Conservation (phyloP, 2,329 filamentous ascomycete species). For the Neocucurbitaria cava region DNA sequence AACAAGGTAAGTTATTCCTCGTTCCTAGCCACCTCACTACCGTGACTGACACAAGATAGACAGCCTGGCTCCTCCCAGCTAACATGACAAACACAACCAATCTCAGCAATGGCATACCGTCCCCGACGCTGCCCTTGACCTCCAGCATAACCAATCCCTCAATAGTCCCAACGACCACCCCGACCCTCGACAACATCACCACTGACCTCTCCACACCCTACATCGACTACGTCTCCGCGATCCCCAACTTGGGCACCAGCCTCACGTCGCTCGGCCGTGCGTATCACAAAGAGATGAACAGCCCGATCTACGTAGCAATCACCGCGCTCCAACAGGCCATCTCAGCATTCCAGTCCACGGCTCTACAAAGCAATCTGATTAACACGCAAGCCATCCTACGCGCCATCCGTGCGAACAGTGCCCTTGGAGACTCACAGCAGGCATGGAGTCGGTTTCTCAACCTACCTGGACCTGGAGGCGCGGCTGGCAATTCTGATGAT, state of each 20-base stretch:
- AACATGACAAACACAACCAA: conserved; percentile 7
- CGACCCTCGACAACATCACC: conserved; percentile 20
- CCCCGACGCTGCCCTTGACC: conserved; percentile 24
- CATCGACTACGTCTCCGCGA: conserved; percentile 38
- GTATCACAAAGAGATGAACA: conserved; percentile 49
- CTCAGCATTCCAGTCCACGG: conserved; percentile 35
- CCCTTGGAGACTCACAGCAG: conserved; percentile 38
- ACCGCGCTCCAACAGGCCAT: conserved; percentile 38
- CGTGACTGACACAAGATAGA: conserved; percentile 15
- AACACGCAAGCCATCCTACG: conserved; percentile 36
- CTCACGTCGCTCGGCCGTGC: conserved; percentile 40
- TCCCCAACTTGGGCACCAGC: conserved; percentile 36
- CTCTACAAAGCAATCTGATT: conserved; percentile 37
- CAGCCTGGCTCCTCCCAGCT: conserved; percentile 22
- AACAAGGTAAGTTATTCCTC: conserved; percentile 30
- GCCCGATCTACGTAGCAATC: conserved; percentile 42
- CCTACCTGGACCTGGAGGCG: conserved; percentile 26
- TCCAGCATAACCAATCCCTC: conserved; percentile 19
- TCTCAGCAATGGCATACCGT: conserved; percentile 15
- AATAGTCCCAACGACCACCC: conserved; percentile 15
- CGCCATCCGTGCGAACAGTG: conserved; percentile 44
- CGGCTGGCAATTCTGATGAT: no score
- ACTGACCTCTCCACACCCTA: conserved; percentile 32
- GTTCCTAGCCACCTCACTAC: background rate
- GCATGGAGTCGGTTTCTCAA: conserved; percentile 45